Percentiles rank a stretch among this genome's conserved stretches.
These are phyloP conservation scores for Mycosphaerella sp. DNA, from an alignment of 2,329 filamentous ascomycete genomes.

Conservation along the genomic window DNA sequence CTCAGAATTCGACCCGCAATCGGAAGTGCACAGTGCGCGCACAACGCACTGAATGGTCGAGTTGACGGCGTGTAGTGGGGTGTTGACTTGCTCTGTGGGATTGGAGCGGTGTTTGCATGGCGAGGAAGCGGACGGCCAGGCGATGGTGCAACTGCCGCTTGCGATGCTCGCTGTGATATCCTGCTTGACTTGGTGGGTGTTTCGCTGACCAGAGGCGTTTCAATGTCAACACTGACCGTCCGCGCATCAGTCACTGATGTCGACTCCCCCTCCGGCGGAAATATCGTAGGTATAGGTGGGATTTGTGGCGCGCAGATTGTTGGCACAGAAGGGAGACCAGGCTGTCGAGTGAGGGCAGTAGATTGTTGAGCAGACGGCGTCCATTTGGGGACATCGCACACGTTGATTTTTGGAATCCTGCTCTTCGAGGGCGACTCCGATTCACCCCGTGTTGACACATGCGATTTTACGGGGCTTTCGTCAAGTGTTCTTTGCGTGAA, in stretches of 20 bases:
- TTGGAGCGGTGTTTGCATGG: slow-evolving; percentile 30
- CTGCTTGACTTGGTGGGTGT: slow-evolving; percentile 3
- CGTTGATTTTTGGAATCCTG: slow-evolving; percentile 14
- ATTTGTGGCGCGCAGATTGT: slow-evolving; percentile 48
- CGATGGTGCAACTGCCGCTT: slow-evolving; percentile 30
- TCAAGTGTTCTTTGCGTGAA: neutral
- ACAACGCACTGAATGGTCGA: slow-evolving; percentile 61
- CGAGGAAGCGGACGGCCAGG: slow-evolving; percentile 35
- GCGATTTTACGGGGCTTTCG: neutral
- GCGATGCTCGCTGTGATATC: slow-evolving; percentile 33
- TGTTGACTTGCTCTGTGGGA: slow-evolving; percentile 33
- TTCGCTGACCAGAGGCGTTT: neutral
- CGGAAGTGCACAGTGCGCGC: slow-evolving; percentile 73
- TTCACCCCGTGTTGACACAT: slow-evolving; percentile 1
- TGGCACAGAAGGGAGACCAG: slow-evolving; percentile 36
- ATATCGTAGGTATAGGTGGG: slow-evolving; percentile 24
- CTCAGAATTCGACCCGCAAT: slow-evolving; percentile 90
- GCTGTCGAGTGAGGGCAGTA: slow-evolving; percentile 1
- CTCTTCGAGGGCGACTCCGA: slow-evolving; percentile 10
- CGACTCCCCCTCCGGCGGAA: slow-evolving; percentile 33
- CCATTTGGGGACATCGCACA: slow-evolving; percentile 16
- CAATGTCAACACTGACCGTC: slow-evolving; percentile 15
- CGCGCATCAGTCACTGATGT: slow-evolving; percentile 23
- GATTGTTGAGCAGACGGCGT: slow-evolving; percentile 10
- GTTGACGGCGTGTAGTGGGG: slow-evolving; percentile 43